A percentile compares a stretch with the other conserved stretches of the same genome.
These are phyloP conservation scores for Angomonas deanei DNA, from an alignment of 208 protist species.

Conservation along the genomic window DNA sequence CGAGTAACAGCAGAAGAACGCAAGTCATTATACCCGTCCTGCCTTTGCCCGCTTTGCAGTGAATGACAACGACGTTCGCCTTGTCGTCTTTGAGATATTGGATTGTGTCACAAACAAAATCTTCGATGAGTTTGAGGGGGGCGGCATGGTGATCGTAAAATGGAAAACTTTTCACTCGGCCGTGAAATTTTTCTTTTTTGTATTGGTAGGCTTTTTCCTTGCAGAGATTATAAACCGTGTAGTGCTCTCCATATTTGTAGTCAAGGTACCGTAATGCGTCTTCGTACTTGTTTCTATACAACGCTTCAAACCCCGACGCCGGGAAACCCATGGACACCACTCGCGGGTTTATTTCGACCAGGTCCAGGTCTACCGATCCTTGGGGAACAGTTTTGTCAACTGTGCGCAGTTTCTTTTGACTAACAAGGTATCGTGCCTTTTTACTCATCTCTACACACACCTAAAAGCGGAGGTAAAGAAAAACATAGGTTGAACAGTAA, in stretches of 20 bases:
- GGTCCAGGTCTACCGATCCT: conserved; percentile 85
- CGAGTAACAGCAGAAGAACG: conserved; percentile 55
- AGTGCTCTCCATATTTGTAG: conserved; percentile 80
- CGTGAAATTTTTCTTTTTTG: conserved; percentile 46
- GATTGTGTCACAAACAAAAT: conserved; percentile 36
- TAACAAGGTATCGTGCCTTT: conserved; percentile 55
- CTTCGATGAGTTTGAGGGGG: conserved; percentile 77
- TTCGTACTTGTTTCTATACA: conserved; percentile 91
- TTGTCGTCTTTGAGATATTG: conserved; percentile 33
- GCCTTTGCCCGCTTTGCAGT: conserved; percentile 95
- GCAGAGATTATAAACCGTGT: conserved; percentile 94
- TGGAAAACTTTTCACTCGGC: conserved; percentile 61
- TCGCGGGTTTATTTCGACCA: conserved; percentile 80
- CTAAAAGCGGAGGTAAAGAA: neutral
- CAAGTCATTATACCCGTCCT: conserved; percentile 94
- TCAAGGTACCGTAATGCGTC: conserved; percentile 72
- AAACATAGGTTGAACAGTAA: neutral
- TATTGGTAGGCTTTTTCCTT: conserved; percentile 79
- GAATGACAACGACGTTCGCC: conserved; percentile 86
- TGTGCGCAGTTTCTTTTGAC: conserved; percentile 83
- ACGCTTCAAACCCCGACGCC: conserved; percentile 70
- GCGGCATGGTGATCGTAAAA: conserved; percentile 94
- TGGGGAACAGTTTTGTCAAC: conserved; percentile 42
- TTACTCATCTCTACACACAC: conserved; percentile 19
- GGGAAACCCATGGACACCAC: conserved; percentile 95